phyloP scores from a whole-genome alignment of 495 filamentous ascomycete species.

The Tuber borchii region DNA sequence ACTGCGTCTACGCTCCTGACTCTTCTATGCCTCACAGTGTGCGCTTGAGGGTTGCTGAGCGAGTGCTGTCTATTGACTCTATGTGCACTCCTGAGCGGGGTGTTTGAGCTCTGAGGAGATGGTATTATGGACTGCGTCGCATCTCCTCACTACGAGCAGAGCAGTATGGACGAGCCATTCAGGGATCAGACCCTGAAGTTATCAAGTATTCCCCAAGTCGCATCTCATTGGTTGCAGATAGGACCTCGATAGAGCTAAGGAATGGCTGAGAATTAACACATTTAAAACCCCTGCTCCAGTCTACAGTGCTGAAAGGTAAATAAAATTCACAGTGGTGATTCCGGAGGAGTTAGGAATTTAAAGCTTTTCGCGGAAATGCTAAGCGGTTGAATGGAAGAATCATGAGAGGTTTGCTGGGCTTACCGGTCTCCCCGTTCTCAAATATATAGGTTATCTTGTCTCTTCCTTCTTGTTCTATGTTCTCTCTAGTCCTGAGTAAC shows the following conservation, averaged over 20 bases:
- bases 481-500: conserved; percentile 9
- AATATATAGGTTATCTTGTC: conserved; percentile 28
- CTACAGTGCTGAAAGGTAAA: background rate
- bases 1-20: background rate
- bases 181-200: background rate
- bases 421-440: conserved; percentile 23
- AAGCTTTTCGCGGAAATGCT: background rate
- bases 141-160: background rate
- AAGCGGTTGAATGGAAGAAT: background rate
- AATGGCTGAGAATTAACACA: background rate
- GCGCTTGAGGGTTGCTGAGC: background rate
- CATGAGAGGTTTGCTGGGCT: background rate
- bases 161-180: background rate
- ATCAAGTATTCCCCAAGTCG: background rate
- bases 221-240: background rate
- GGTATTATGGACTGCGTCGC: background rate
- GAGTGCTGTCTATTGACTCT: background rate
- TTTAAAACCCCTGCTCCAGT: background rate
- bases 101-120: background rate
- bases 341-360: background rate
- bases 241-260: background rate
- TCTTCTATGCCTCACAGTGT: background rate
- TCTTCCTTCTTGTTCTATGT: conserved; percentile 17
- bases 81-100: background rate
- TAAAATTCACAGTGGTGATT: background rate